These are phyloP conservation scores for Lasiosphaeria ovina DNA, from an alignment of 495 filamentous ascomycete species.

Conservation along the genomic window DNA sequence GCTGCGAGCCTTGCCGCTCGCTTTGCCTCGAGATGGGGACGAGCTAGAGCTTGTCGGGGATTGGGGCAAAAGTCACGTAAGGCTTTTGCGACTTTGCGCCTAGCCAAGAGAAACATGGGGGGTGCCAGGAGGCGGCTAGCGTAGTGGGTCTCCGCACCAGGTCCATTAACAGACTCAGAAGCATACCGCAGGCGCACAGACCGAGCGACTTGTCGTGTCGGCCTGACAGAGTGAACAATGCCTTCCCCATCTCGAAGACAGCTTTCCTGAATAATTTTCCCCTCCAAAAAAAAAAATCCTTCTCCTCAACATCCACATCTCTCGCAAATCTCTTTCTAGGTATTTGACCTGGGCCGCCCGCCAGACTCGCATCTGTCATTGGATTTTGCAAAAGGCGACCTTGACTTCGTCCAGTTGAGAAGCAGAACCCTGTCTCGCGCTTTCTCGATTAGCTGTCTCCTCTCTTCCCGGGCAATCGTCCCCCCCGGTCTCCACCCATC, in stretches of 20 bases:
- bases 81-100: no score
- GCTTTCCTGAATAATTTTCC: neutral
- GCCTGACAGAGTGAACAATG: neutral
- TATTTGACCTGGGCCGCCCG: neutral
- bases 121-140: no score
- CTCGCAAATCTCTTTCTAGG: slow-evolving; percentile 1
- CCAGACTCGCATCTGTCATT: neutral
- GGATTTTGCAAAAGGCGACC: neutral
- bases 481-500: slow-evolving; percentile 12
- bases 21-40: no score
- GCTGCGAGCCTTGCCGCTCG: no score
- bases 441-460: neutral
- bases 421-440: neutral
- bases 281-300: neutral
- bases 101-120: no score
- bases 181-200: no score
- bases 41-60: no score
- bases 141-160: no score
- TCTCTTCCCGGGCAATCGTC: slow-evolving; percentile 17
- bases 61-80: no score
- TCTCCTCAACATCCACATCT: neutral
- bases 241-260: neutral
- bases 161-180: no score
- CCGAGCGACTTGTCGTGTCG: neutral
- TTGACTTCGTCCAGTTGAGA: neutral